Percentiles rank a stretch among this genome's conserved stretches.
Conservation (phyloP, 768 basidiomycete species). For the Psilocybe subaeruginosa region DNA sequence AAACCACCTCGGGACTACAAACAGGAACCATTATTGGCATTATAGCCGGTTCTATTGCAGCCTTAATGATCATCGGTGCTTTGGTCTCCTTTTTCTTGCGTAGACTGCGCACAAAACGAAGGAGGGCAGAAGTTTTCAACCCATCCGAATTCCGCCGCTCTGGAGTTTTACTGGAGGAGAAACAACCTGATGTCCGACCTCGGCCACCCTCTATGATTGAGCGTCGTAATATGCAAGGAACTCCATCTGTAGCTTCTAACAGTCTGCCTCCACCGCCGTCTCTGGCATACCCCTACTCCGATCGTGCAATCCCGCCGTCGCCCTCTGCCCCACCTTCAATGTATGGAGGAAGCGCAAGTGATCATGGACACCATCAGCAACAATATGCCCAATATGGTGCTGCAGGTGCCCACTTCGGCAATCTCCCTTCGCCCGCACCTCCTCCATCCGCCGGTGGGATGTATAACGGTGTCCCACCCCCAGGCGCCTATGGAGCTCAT, state of each 20-base stretch:
- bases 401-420: conserved; percentile 12
- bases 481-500: conserved; percentile 18
- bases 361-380: conserved; percentile 11
- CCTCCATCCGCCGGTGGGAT: conserved; percentile 5
- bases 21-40: conserved; percentile 30
- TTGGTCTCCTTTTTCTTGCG: conserved; percentile 34
- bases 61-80: conserved; percentile 22
- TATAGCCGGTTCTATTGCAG: conserved; percentile 27
- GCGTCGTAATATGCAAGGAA: conserved; percentile 24
- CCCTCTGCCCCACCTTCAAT: conserved; percentile 15
- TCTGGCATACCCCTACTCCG: conserved; percentile 22
- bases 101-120: conserved; percentile 34
- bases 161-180: conserved; percentile 39
- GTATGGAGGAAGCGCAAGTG: conserved; percentile 12
- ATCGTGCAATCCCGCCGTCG: conserved; percentile 5
- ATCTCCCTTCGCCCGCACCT: conserved; percentile 14
- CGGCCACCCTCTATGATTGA: conserved; percentile 36
- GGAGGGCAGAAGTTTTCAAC: conserved; percentile 46
- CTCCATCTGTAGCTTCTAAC: conserved; percentile 10
- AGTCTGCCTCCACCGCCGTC: conserved; percentile 15
- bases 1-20: conserved; percentile 14
- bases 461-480: conserved; percentile 16
- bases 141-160: conserved; percentile 57
- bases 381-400: conserved; percentile 14
- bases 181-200: conserved; percentile 23